Conservation (phyloP, 805 yeast genomes). For the Kluyveromyces aestuarii region DNA sequence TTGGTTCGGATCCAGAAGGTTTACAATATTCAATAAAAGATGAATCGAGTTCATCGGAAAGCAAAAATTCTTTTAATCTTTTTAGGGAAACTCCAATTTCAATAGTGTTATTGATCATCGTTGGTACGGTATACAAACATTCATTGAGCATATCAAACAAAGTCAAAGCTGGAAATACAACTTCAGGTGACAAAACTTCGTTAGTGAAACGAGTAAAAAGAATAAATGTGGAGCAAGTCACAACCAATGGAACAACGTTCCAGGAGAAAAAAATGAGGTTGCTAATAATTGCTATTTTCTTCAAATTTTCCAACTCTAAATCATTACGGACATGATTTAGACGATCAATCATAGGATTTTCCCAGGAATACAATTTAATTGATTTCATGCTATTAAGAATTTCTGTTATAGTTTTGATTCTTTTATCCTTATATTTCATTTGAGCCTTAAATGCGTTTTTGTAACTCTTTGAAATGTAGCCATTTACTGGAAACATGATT, state of each 20-base stretch:
- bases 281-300: constrained; percentile 38
- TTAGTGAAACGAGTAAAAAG: constrained; percentile 39
- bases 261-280: constrained; percentile 47
- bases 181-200: constrained; percentile 52
- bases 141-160: constrained; percentile 48
- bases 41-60: constrained; percentile 37
- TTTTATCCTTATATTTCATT: constrained; percentile 52
- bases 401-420: constrained; percentile 54
- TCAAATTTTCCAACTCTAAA: constrained; percentile 44
- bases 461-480: constrained; percentile 36
- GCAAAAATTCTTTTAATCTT: constrained; percentile 43
- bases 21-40: constrained; percentile 23
- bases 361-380: constrained; percentile 65
- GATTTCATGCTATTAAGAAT: constrained; percentile 51
- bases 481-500: constrained; percentile 50
- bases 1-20: constrained; percentile 16
- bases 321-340: constrained; percentile 47
- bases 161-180: constrained; percentile 61
- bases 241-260: constrained; percentile 57
- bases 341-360: constrained; percentile 48
- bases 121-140: constrained; percentile 53
- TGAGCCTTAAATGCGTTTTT: constrained; percentile 42
- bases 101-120: constrained; percentile 44
- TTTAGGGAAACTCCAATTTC: constrained; percentile 52
- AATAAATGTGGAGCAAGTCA: constrained; percentile 52